Percentiles rank a stretch among this genome's conserved stretches.
phyloP scores from a whole-genome alignment of 345 rosid species.

The Lepidium didymum region DNA sequence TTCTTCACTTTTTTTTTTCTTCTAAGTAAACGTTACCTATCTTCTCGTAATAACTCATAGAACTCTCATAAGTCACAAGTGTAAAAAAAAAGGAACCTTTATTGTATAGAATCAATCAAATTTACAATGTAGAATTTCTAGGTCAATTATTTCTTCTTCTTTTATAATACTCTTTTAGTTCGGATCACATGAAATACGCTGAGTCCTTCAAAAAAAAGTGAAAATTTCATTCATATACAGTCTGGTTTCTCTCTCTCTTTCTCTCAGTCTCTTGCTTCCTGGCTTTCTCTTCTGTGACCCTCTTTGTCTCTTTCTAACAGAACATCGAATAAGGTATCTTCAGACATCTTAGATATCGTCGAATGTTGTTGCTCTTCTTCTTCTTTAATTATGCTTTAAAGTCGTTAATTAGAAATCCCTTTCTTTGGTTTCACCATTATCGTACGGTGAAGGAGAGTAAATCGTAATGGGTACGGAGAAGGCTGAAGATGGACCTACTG shows the following conservation, averaged over 20 bases:
- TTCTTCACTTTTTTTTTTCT: background rate
- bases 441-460: slow-evolving; percentile 5
- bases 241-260: background rate
- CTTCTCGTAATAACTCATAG: no score
- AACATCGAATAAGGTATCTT: slow-evolving; percentile 14
- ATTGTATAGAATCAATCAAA: background rate
- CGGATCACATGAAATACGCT: slow-evolving; percentile 31
- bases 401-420: background rate
- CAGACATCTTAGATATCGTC: slow-evolving; percentile 33
- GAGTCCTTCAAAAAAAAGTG: background rate
- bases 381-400: background rate
- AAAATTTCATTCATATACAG: background rate
- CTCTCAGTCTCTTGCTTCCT: background rate
- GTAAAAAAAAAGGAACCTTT: background rate
- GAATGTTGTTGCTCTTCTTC: slow-evolving; percentile 2
- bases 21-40: no score
- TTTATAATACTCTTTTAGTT: background rate
- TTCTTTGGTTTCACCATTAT: background rate
- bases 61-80: background rate
- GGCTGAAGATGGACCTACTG: slow-evolving; percentile 64
- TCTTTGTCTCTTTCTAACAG: slow-evolving; percentile 23
- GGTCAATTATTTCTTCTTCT: background rate
- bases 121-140: background rate
- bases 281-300: slow-evolving; percentile 10
- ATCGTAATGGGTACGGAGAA: slow-evolving; percentile 37